phyloP scores from a whole-genome alignment of 1,284 basidiomycete genomes.

The Ustilago tritici region DNA sequence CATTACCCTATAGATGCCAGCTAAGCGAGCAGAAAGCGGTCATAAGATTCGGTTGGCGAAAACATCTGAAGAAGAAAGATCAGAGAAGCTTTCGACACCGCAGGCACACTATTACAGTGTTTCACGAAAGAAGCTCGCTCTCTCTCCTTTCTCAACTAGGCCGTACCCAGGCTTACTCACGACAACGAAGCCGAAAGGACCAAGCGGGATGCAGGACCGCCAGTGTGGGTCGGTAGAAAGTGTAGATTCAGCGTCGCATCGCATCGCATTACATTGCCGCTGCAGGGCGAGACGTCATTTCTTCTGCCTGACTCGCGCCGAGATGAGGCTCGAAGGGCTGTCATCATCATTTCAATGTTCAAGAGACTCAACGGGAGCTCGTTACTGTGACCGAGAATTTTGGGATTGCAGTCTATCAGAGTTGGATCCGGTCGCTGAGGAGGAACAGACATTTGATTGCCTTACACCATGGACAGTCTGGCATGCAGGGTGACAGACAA shows the following conservation, averaged over 20 bases:
- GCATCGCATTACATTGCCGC: constrained; percentile 20
- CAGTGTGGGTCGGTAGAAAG: neutral
- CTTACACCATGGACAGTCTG: neutral
- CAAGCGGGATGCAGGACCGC: constrained; percentile 5
- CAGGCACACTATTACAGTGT: neutral
- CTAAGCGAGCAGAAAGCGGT: constrained; percentile 12
- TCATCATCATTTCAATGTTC: neutral
- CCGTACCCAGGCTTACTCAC: constrained; percentile 10
- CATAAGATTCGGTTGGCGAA: constrained; percentile 16
- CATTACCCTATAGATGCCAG: neutral
- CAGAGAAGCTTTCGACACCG: neutral
- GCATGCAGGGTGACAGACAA: neutral
- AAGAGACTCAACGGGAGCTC: neutral
- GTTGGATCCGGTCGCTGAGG: neutral
- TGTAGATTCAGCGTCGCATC: neutral
- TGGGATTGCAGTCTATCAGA: neutral
- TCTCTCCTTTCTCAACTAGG: neutral
- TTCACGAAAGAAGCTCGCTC: neutral
- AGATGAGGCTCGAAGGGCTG: neutral
- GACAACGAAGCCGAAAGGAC: neutral
- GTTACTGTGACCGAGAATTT: neutral
- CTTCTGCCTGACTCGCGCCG: neutral
- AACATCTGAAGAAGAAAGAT: constrained; percentile 5
- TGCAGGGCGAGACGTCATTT: constrained; percentile 9
- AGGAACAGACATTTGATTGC: neutral